Conservation (phyloP, 148 eudicot species). For the Pouteria glomerata region DNA sequence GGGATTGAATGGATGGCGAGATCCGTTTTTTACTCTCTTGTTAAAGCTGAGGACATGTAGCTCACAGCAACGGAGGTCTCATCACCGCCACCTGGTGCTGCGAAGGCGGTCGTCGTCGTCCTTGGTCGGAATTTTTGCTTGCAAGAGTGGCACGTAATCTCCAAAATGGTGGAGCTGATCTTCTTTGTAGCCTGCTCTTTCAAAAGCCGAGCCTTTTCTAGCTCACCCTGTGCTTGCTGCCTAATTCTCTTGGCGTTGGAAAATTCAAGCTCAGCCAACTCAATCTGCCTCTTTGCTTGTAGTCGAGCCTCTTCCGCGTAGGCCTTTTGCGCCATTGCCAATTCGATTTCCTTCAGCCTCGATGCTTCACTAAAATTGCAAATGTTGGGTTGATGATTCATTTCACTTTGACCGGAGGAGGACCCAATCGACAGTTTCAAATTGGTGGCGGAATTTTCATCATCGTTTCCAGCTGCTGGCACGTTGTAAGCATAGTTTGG, state of each 20-base stretch:
- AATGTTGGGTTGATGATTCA: no score
- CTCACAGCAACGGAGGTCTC: no score
- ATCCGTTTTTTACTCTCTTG: slow-evolving; percentile 17
- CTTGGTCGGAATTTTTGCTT: slow-evolving; percentile 25
- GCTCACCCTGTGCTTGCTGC: slow-evolving; percentile 28
- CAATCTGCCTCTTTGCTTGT: slow-evolving; percentile 23
- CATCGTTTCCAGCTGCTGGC: background rate
- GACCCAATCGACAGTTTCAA: slow-evolving; percentile 82
- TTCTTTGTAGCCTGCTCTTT: slow-evolving; percentile 26
- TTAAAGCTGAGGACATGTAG: slow-evolving; percentile 23
- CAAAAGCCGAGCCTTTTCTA: slow-evolving; percentile 24
- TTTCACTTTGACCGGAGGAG: no score
- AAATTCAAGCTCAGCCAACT: slow-evolving; percentile 33
- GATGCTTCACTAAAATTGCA: slow-evolving; percentile 5
- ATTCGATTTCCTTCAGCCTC: slow-evolving; percentile 40
- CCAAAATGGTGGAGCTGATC: slow-evolving; percentile 21
- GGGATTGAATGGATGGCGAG: no score
- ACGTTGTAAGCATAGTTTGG: no score
- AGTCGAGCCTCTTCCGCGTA: slow-evolving; percentile 31
- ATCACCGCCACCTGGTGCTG: no score
- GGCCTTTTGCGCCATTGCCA: slow-evolving; percentile 37
- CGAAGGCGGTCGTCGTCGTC: background rate
- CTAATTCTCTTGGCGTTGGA: slow-evolving; percentile 28
- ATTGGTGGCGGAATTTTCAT: slow-evolving; percentile 44
- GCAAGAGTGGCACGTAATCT: slow-evolving; percentile 34